Evolutionary conservation across 192 early-diverging fungal species (phyloP).

Genomic region (Coemansia sp.): DNA sequence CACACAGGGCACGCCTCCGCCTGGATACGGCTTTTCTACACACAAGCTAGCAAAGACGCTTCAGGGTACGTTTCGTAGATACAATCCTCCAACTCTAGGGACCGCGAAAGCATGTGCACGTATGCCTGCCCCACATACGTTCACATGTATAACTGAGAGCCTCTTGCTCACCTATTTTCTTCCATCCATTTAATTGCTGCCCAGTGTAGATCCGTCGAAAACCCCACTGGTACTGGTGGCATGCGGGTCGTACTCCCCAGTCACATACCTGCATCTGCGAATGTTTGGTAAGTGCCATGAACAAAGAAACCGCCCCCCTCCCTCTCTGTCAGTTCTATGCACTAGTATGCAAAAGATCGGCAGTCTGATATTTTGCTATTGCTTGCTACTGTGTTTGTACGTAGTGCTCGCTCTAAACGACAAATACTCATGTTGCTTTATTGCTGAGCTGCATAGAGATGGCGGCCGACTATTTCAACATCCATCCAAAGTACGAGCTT

Average conservation of each 20-base stretch:
- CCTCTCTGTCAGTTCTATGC: not conserved
- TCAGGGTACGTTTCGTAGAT: slow-evolving; percentile 31
- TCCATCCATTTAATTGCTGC: not conserved
- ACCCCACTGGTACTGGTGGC: slow-evolving; percentile 88
- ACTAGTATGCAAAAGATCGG: not conserved
- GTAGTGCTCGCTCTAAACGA: not conserved
- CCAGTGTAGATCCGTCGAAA: slow-evolving; percentile 41
- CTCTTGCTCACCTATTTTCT: not conserved
- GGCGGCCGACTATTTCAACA: slow-evolving; percentile 83
- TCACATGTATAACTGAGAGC: not conserved
- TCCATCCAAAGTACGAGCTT: slow-evolving; percentile 73
- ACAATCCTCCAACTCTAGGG: not conserved
- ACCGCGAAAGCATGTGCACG: not conserved
- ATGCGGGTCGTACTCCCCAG: slow-evolving; percentile 96
- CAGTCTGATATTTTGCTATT: not conserved
- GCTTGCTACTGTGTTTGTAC: not conserved
- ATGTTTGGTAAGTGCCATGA: slow-evolving; percentile 88
- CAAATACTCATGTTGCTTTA: no score
- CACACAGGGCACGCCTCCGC: slow-evolving; percentile 45
- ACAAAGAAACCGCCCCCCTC: not conserved
- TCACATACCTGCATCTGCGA: slow-evolving; percentile 95
- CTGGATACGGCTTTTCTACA: slow-evolving; percentile 48
- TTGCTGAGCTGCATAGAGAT: slow-evolving; percentile 60
- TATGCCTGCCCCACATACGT: not conserved
- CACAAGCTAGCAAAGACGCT: slow-evolving; percentile 52